Evolutionary conservation across 2,329 filamentous ascomycete species (phyloP).

Genomic region (Blumeriella jaapii): DNA sequence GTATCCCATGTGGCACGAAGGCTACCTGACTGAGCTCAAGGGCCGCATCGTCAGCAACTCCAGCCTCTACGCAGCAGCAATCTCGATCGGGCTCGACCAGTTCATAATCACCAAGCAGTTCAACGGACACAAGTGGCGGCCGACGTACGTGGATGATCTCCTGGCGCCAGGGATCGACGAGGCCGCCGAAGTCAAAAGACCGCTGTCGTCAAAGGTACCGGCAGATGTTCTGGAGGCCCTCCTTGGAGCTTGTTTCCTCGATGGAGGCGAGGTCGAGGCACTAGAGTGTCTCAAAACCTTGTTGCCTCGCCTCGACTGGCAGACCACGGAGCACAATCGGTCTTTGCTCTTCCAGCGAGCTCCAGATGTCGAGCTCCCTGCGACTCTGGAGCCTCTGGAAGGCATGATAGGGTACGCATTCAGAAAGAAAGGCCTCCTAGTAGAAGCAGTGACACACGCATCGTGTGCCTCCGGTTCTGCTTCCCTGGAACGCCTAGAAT

Average conservation of each 20-base stretch:
- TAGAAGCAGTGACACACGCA: slow-evolving; percentile 72
- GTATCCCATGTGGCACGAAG: slow-evolving; percentile 61
- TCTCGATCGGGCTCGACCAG: slow-evolving; percentile 52
- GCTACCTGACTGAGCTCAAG: slow-evolving; percentile 58
- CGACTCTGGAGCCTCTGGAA: slow-evolving; percentile 43
- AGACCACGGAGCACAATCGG: slow-evolving; percentile 32
- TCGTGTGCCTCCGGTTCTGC: slow-evolving; percentile 41
- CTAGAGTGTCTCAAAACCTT: slow-evolving; percentile 55
- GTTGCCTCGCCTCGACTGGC: slow-evolving; percentile 43
- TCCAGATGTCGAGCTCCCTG: slow-evolving; percentile 29
- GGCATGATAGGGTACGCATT: slow-evolving; percentile 62
- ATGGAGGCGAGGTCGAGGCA: slow-evolving; percentile 55
- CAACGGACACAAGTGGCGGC: slow-evolving; percentile 60
- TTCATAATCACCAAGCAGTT: slow-evolving; percentile 63
- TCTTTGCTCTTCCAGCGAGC: slow-evolving; percentile 34
- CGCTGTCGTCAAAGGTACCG: slow-evolving; percentile 62
- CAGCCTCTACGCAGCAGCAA: slow-evolving; percentile 54
- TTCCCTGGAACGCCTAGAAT: slow-evolving; percentile 66
- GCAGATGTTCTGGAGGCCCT: slow-evolving; percentile 83
- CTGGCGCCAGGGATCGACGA: slow-evolving; percentile 17
- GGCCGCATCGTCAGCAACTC: slow-evolving; percentile 63
- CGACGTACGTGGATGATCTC: slow-evolving; percentile 43
- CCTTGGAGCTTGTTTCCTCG: slow-evolving; percentile 62
- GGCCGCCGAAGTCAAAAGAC: slow-evolving; percentile 16
- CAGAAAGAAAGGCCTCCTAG: slow-evolving; percentile 51